These are phyloP conservation scores for Mucor sp. DNA, from an alignment of 371 early-diverging fungal species.

Conservation along the genomic window DNA sequence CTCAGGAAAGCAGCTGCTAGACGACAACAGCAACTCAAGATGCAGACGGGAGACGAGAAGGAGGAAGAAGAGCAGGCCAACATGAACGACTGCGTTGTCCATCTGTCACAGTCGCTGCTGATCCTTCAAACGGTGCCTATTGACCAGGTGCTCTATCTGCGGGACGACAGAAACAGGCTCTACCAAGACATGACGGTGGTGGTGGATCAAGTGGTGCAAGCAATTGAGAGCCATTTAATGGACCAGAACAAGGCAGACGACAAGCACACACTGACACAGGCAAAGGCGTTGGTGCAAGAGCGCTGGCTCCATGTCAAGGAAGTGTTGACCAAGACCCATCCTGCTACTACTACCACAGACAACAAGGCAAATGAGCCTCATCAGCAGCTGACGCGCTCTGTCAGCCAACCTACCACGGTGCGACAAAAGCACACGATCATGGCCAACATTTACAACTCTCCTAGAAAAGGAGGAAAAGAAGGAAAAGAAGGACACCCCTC, in stretches of 20 bases:
- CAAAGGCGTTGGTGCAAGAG: constrained; percentile 10
- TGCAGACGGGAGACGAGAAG: not conserved
- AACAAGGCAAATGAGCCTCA: not conserved
- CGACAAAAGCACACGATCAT: not conserved
- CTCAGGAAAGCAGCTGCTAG: constrained; percentile 23
- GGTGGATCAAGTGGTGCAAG: constrained; percentile 19
- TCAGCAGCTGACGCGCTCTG: not conserved
- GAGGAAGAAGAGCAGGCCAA: constrained; percentile 8
- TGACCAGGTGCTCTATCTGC: constrained; percentile 27
- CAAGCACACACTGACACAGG: not conserved
- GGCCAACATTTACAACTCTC: not conserved
- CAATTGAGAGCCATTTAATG: not conserved
- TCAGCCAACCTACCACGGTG: not conserved
- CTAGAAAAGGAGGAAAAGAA: not conserved
- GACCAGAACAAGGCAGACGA: not conserved
- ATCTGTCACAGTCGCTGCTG: constrained; percentile 31
- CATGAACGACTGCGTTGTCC: constrained; percentile 15
- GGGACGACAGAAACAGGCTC: constrained; percentile 33
- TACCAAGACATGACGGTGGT: constrained; percentile 28
- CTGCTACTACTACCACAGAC: too few species aligned
- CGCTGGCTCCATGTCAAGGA: constrained; percentile 27
- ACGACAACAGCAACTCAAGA: not conserved
- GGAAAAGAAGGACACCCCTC: constrained; percentile 11
- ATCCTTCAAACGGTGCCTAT: constrained; percentile 37
- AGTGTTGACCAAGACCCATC: constrained; percentile 13